phyloP scores from a whole-genome alignment of 768 basidiomycete species.

The Rossbeevera mucosa region DNA sequence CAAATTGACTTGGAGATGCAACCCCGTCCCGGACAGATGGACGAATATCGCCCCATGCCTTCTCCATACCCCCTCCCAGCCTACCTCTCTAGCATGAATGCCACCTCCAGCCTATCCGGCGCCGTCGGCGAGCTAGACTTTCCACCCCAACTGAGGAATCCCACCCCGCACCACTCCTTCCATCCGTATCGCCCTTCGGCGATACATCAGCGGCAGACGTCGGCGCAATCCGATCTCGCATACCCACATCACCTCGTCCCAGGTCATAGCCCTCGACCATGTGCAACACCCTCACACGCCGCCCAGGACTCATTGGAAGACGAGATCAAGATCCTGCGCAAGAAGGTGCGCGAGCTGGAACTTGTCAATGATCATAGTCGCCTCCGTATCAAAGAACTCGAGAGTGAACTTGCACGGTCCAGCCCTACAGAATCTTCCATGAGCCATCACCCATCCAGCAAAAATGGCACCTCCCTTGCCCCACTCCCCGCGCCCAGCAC shows the following conservation, averaged over 20 bases:
- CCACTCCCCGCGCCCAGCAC: constrained; percentile 23
- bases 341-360: constrained; percentile 60
- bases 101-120: constrained; percentile 50
- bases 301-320: constrained; percentile 35
- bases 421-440: constrained; percentile 23
- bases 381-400: constrained; percentile 45
- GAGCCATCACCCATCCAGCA: constrained; percentile 11
- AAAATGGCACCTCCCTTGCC: constrained; percentile 6
- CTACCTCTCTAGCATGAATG: constrained; percentile 43
- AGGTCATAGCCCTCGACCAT: constrained; percentile 18
- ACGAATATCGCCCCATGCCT: constrained; percentile 33
- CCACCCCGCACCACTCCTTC: constrained; percentile 24
- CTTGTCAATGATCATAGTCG: constrained; percentile 49
- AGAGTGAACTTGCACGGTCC: constrained; percentile 38
- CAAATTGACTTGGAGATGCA: constrained; percentile 28
- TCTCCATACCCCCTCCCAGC: constrained; percentile 30
- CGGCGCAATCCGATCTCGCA: constrained; percentile 18
- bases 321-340: constrained; percentile 53
- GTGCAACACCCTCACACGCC: constrained; percentile 11
- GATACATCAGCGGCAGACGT: constrained; percentile 24
- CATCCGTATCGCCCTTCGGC: constrained; percentile 23
- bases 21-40: constrained; percentile 37
- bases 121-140: constrained; percentile 56
- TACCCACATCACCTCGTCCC: constrained; percentile 15
- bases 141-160: constrained; percentile 31